Base-by-base conservation (phyloP, 73 alveolate species). In the Uronychia setigera region DNA sequence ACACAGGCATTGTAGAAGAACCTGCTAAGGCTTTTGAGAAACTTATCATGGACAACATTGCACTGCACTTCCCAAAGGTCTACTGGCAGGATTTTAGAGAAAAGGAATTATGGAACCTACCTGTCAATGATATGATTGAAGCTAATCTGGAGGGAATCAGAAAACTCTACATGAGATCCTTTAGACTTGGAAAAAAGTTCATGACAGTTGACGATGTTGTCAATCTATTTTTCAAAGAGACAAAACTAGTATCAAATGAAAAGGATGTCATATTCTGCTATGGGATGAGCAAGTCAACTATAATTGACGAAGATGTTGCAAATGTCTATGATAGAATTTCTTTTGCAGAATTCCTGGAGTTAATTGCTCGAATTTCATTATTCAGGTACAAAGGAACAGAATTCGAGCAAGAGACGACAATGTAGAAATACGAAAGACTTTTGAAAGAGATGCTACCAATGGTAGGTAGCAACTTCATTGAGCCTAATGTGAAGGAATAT, bases 1-100 rank as follows among this genome's bases (percentile, higher is more conserved):
- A 90, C 31, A 35, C 60, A 74, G 94, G 92, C 0, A 28, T 35
- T n/a, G 67, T 46, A 19, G 67, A 46, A 19, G 67, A 46, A 19
- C 67, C 67, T 5, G 67, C 83, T 26, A 86, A 86, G 60, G 79
- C 87, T 1, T 35, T 86, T 31, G 31, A 59, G 58, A 86, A 86
- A 59, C 87, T 86, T 0, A 80, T 86, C 59, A 26, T 78, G 19
- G 87, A 78, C 28, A 32, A 79, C 33, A 79, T 86, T 29, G 30
- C 26, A 19, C 83, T 80, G 29, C 29, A 78, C 75, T 75, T 46
- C 74, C 13, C 31, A 26, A 32, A 30, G 0, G 79, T 76, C 76
- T 78, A 85, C 0, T 86, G 92, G 92, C 60, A 86, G 57, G 87
- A 86, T 30, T 86, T 86, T 35, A 86, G 92, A 74, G 83, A 86